Percentiles rank a stretch among this genome's conserved stretches.
phyloP scores from a whole-genome alignment of 2,329 filamentous ascomycete species.

The Hymenotorrendiella dingleyae region DNA sequence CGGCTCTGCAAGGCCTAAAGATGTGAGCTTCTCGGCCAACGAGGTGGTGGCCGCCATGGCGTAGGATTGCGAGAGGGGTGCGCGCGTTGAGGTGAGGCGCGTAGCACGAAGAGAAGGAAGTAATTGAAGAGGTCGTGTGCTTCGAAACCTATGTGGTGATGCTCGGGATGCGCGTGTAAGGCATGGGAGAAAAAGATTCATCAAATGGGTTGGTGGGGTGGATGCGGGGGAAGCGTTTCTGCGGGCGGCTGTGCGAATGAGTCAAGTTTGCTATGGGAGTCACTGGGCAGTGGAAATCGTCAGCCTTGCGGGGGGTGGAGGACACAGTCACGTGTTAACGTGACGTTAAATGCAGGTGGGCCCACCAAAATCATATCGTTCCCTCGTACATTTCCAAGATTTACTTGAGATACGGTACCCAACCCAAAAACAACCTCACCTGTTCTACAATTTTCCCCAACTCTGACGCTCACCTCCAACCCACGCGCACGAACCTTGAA shows the following conservation, averaged over 20 bases:
- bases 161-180: constrained; percentile 18
- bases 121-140: constrained; percentile 2
- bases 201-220: constrained; percentile 15
- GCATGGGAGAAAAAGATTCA: constrained; percentile 21
- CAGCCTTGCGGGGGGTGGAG: constrained; percentile 6
- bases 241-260: not conserved
- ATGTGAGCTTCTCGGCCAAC: constrained; percentile 25
- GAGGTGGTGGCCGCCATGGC: constrained; percentile 22
- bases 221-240: constrained; percentile 1
- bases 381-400: no score
- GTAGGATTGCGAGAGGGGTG: constrained; percentile 8
- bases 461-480: no score
- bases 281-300: not conserved
- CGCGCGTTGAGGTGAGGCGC: constrained; percentile 12
- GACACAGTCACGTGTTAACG: no score
- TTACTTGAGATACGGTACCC: no score
- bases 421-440: no score
- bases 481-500: no score
- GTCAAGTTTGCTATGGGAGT: constrained; percentile 1
- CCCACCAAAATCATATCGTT: no score
- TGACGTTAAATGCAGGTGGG: no score
- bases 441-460: no score
- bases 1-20: constrained; percentile 21
- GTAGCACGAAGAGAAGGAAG: constrained; percentile 6
- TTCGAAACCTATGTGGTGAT: constrained; percentile 10